phyloP scores from a whole-genome alignment of 75 land plant genomes.

The Cryptomeria japonica region DNA sequence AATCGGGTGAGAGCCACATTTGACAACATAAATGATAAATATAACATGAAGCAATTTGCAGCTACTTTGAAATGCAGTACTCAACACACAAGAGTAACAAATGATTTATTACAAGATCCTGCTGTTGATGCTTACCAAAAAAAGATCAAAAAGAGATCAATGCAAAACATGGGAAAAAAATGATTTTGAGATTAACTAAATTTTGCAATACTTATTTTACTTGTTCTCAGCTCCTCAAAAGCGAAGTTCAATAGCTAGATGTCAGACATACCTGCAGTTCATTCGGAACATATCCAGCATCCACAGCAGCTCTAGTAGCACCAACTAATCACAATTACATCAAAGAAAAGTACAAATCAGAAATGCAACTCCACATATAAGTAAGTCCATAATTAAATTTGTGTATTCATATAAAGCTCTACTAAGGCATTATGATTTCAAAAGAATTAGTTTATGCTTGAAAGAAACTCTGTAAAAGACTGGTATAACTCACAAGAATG shows the following conservation, averaged over 20 bases:
- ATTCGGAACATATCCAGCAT: constrained; percentile 98
- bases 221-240: background rate
- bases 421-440: background rate
- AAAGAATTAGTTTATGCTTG: background rate
- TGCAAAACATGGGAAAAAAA: background rate
- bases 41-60: background rate
- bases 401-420: background rate
- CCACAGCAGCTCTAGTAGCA: constrained; percentile 98
- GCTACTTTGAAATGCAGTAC: background rate
- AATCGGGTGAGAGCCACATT: background rate
- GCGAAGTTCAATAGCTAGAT: background rate
- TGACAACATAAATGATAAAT: background rate
- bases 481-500: background rate
- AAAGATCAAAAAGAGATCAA: background rate
- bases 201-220: background rate
- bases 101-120: background rate
- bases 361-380: background rate
- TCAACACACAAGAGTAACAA: background rate
- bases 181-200: background rate
- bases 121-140: background rate
- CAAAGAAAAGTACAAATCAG: constrained; percentile 5
- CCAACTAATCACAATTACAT: constrained; percentile 58
- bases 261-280: constrained; percentile 78
- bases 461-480: background rate
- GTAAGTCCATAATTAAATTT: background rate